A percentile compares a stretch with the other conserved stretches of the same genome.
Evolutionary conservation across 129 eudicot genomes (phyloP).

Genomic region (Flaveria trinervia): DNA sequence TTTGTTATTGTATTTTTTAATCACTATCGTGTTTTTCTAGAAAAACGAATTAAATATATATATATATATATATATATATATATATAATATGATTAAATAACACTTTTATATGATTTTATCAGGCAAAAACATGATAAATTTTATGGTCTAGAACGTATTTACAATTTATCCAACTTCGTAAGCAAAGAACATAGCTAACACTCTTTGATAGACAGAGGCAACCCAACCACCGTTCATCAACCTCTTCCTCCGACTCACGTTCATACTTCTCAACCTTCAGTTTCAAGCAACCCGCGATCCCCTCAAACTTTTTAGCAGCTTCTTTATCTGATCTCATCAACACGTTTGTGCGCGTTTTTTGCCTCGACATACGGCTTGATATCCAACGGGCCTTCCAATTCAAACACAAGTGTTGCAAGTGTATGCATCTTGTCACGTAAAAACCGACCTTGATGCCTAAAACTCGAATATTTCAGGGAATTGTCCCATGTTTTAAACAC

Average conservation of each 20-base stretch:
- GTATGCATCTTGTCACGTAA: slow-evolving; percentile 42
- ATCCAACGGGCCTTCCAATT: slow-evolving; percentile 39
- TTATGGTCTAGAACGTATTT: neutral
- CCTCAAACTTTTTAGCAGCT: slow-evolving; percentile 33
- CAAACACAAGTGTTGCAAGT: slow-evolving; percentile 42
- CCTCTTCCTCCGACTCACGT: slow-evolving; percentile 48
- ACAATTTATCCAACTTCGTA: neutral
- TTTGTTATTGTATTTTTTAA: too few relatives aligned
- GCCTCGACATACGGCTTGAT: slow-evolving; percentile 47
- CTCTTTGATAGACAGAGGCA: neutral
- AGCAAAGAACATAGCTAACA: too few relatives aligned
- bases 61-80: too few relatives aligned
- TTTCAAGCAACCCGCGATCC: slow-evolving; percentile 39
- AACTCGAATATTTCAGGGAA: slow-evolving; percentile 54
- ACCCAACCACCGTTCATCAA: slow-evolving; percentile 50
- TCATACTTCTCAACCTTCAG: slow-evolving; percentile 50
- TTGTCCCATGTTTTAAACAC: slow-evolving; percentile 63
- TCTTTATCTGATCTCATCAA: slow-evolving; percentile 52
- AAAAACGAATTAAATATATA: too few relatives aligned
- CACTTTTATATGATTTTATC: too few relatives aligned
- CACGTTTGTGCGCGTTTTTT: slow-evolving; percentile 30
- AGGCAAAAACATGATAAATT: neutral
- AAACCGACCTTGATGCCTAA: slow-evolving; percentile 70
- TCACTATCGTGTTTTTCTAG: too few relatives aligned
- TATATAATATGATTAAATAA: too few relatives aligned